Evolutionary conservation across 805 yeast species (phyloP), one percentile per base, ranked within the genome.

Genomic region (Grigorovia yakushimaensis): DNA sequence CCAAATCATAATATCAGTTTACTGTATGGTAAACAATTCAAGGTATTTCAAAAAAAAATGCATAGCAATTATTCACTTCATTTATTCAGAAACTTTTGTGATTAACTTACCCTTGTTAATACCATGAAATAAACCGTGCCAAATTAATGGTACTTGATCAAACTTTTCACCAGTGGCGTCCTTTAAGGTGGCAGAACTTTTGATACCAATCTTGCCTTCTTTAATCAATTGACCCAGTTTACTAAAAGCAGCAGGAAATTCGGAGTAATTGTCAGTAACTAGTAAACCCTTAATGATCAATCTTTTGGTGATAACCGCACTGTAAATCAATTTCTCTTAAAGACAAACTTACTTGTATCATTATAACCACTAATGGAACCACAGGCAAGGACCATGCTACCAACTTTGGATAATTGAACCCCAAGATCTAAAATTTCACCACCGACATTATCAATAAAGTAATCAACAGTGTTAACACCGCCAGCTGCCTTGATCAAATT

Each of bases 321-420:
- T 50, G 67, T 76, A 76, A 45, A 64, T n/a, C n/a, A n/a, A n/a
- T n/a, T n/a, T 27, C 15, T 68, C 35, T 62, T 61, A 54, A 77
- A 69, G 1, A 57, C 64, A 19, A 61, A 55, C 45, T 67, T 65
- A 9, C 56, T 56, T 11, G 54, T 49, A 50, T 73, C 73, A 56
- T 79, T 76, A 61, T 79, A 81, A 44, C 77, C 76, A 30, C 84
- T 64, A 50, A 81, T 78, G 13, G 80, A 71, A 51, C 87, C 87
- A 65, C 84, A 78, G n/a, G 78, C 81, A 47, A 79, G 58, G 39
- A 82, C 64, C 35, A 60, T 65, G 40, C 78, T 80, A 38, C 57
- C 60, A 7, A 59, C 60, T 51, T 69, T 75, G 50, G 66, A 42
- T 44, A 57, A 47, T 11, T 50, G 49, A 48, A 71, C 57, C 45